Conservation (phyloP, 345 rosid species). For the Sapria himalayana region DNA sequence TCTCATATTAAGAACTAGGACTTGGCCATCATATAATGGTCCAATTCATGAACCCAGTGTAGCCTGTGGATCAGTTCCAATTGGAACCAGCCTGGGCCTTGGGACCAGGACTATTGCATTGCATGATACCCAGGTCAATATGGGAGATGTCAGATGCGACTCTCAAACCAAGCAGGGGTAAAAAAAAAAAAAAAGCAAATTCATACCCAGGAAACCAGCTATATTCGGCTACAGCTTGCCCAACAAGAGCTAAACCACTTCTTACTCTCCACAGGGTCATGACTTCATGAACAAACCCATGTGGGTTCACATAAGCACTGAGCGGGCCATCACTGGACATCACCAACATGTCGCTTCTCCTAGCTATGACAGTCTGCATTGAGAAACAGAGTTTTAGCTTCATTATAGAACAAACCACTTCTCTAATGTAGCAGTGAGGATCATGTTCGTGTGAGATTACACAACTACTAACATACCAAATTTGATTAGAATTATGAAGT, state of each 20-base stretch:
- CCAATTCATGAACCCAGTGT: too few relatives aligned
- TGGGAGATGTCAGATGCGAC: too few relatives aligned
- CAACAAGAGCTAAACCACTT: conserved; percentile 40
- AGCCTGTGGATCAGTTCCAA: too few relatives aligned
- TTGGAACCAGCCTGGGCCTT: too few relatives aligned
- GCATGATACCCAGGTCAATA: neutral
- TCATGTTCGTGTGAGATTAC: too few relatives aligned
- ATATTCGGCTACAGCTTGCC: conserved; percentile 28
- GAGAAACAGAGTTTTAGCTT: too few relatives aligned
- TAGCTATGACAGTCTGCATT: conserved; percentile 49
- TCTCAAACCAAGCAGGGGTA: neutral
- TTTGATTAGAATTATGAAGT: too few relatives aligned
- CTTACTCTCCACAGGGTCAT: conserved; percentile 53
- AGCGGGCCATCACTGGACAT: conserved; percentile 96
- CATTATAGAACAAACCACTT: too few relatives aligned
- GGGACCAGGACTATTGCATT: neutral
- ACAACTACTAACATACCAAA: too few relatives aligned
- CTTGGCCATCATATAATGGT: too few relatives aligned
- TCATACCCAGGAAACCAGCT: conserved; percentile 99
- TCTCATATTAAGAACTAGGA: too few relatives aligned
- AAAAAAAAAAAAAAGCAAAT: neutral
- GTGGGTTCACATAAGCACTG: conserved; percentile 75
- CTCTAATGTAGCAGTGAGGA: too few relatives aligned
- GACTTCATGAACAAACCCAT: conserved; percentile 63
- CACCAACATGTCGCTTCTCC: conserved; percentile 86